Evolutionary conservation across 768 basidiomycete species (phyloP).

Genomic region (Auricularia auricula-judae): DNA sequence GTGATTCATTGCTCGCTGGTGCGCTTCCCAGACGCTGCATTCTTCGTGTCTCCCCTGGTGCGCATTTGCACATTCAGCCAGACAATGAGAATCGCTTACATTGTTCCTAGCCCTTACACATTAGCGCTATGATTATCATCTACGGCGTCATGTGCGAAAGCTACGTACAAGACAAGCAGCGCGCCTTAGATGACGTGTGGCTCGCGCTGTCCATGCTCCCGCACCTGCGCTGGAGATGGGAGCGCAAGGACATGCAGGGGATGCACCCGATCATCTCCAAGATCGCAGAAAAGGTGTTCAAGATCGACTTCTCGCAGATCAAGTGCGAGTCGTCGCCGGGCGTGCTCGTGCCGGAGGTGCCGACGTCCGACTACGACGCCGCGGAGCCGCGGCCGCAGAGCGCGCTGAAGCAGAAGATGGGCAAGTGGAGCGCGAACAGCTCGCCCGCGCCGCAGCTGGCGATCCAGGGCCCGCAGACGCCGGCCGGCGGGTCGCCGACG

Average conservation of each 20-base stretch:
- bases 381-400: constrained; percentile 18
- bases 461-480: constrained; percentile 24
- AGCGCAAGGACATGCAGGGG: constrained; percentile 69
- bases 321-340: constrained; percentile 29
- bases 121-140: constrained; percentile 84
- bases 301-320: constrained; percentile 55
- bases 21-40: constrained; percentile 74
- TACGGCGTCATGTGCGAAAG: constrained; percentile 79
- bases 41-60: constrained; percentile 73
- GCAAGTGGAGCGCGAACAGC: constrained; percentile 2
- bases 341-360: constrained; percentile 38
- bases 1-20: constrained; percentile 77
- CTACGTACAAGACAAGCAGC: constrained; percentile 48
- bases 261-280: constrained; percentile 77
- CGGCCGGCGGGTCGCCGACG: constrained; percentile 2
- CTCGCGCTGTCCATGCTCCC: constrained; percentile 83
- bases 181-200: constrained; percentile 74
- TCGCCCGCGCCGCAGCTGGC: constrained; percentile 21
- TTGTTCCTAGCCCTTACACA: constrained; percentile 48
- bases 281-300: constrained; percentile 72
- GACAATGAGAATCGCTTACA: neutral
- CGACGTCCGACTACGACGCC: constrained; percentile 39
- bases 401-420: neutral
- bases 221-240: constrained; percentile 87
- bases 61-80: neutral